These are phyloP conservation scores for Candida endomychidarum DNA, from an alignment of 805 yeast genomes.

Conservation along the genomic window DNA sequence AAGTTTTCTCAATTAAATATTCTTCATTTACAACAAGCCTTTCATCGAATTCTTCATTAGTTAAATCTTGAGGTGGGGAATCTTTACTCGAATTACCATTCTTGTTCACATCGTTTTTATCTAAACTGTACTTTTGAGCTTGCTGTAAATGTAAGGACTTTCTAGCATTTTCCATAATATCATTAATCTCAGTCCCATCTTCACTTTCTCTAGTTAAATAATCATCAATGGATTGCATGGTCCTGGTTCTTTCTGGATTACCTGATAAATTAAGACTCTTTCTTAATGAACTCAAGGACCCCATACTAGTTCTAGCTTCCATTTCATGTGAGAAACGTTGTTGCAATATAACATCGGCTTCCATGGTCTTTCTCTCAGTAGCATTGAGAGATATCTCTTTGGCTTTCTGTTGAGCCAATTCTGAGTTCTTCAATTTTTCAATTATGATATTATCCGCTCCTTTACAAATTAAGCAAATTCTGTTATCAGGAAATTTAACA, in stretches of 20 bases:
- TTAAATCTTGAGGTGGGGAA: background rate
- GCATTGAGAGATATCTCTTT: slow-evolving; percentile 60
- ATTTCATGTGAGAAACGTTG: slow-evolving; percentile 44
- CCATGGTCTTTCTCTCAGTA: slow-evolving; percentile 64
- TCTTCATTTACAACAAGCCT: slow-evolving; percentile 66
- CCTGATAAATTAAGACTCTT: slow-evolving; percentile 25
- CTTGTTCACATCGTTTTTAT: slow-evolving; percentile 11
- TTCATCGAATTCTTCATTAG: slow-evolving; percentile 38
- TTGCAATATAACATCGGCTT: slow-evolving; percentile 72
- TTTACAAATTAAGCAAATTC: slow-evolving; percentile 78
- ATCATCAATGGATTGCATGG: slow-evolving; percentile 49
- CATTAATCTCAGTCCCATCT: slow-evolving; percentile 53
- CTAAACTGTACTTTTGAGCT: slow-evolving; percentile 49
- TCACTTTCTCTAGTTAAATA: slow-evolving; percentile 39
- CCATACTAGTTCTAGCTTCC: slow-evolving; percentile 24
- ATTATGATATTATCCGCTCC: slow-evolving; percentile 94
- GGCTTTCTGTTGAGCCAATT: slow-evolving; percentile 62
- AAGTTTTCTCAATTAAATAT: slow-evolving; percentile 75
- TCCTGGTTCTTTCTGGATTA: slow-evolving; percentile 11
- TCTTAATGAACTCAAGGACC: slow-evolving; percentile 33
- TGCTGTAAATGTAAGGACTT: slow-evolving; percentile 62
- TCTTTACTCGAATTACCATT: background rate
- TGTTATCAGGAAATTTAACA: slow-evolving; percentile 71
- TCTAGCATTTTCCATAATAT: slow-evolving; percentile 52
- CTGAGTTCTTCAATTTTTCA: slow-evolving; percentile 62